Percentiles rank a stretch among this genome's conserved stretches.
Conservation (phyloP, 2,329 filamentous ascomycete species). For the Teratosphaeria pseudoeucalypti region DNA sequence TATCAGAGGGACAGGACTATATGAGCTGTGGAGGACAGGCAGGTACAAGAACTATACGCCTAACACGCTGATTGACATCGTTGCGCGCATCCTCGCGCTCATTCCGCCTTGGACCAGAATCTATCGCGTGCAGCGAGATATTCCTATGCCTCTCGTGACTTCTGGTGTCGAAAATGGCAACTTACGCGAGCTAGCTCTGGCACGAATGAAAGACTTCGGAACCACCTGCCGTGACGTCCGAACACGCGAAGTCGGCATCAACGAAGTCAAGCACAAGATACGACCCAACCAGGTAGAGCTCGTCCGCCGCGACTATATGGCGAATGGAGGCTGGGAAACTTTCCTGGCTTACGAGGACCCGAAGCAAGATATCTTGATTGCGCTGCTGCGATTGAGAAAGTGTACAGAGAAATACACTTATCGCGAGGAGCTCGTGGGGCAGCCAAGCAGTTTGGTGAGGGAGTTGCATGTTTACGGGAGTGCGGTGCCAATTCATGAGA, state of each 20-base stretch:
- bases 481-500: slow-evolving; percentile 91
- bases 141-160: slow-evolving; percentile 99
- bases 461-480: slow-evolving; percentile 96
- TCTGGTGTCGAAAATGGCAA: slow-evolving; percentile 98
- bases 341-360: slow-evolving; percentile 97
- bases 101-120: slow-evolving; percentile 97
- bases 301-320: slow-evolving; percentile 82
- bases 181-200: slow-evolving; percentile 79
- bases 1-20: slow-evolving; percentile 89
- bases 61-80: slow-evolving; percentile 88
- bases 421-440: slow-evolving; percentile 71
- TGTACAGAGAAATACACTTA: slow-evolving; percentile 89
- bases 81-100: slow-evolving; percentile 88
- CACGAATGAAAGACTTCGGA: slow-evolving; percentile 98
- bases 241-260: slow-evolving; percentile 93
- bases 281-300: slow-evolving; percentile 92
- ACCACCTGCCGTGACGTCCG: slow-evolving; percentile 94
- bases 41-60: slow-evolving; percentile 98
- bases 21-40: slow-evolving; percentile 94
- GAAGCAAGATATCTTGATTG: slow-evolving; percentile 95
- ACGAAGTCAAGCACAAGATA: slow-evolving; percentile 99
- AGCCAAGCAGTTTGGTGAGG: slow-evolving; percentile 83
- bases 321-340: slow-evolving; percentile 97
- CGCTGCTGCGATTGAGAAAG: slow-evolving; percentile 75
- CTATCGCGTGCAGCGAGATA: slow-evolving; percentile 95